Percentiles rank a stretch among this genome's conserved stretches.
Conservation (phyloP, 805 yeast genomes). For the Wickerhamomyces subpelliculosus region DNA sequence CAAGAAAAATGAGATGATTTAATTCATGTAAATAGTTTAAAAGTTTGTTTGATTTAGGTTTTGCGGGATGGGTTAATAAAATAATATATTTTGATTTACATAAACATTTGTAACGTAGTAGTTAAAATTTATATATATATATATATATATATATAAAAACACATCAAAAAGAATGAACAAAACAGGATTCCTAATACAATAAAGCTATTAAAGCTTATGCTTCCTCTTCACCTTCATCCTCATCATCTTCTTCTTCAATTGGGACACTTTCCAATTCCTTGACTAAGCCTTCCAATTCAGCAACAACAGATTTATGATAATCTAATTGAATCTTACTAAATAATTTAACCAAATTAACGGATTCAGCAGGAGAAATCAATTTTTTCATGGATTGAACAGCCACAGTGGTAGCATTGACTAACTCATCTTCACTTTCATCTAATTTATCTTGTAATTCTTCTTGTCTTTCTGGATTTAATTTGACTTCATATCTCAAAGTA, state of each 20-base stretch:
- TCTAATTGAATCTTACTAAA: conserved; percentile 65
- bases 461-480: conserved; percentile 17
- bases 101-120: no score
- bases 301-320: conserved; percentile 47
- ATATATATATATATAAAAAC: no score
- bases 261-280: conserved; percentile 38
- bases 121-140: no score
- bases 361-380: conserved; percentile 60
- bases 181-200: no score
- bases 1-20: background rate
- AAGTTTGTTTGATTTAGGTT: no score
- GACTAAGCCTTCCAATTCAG: conserved; percentile 38
- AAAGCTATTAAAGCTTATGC: no score
- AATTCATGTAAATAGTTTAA: no score
- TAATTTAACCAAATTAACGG: conserved; percentile 56
- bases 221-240: conserved; percentile 23
- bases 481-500: conserved; percentile 54
- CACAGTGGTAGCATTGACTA: conserved; percentile 68
- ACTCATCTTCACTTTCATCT: conserved; percentile 66
- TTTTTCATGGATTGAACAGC: conserved; percentile 79
- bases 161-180: no score
- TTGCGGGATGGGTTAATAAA: no score
- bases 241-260: conserved; percentile 32
- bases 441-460: conserved; percentile 18
- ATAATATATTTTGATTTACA: no score